A percentile compares a stretch with the other conserved stretches of the same genome.
phyloP scores from a whole-genome alignment of 768 basidiomycete species.

The Russula compacta region DNA sequence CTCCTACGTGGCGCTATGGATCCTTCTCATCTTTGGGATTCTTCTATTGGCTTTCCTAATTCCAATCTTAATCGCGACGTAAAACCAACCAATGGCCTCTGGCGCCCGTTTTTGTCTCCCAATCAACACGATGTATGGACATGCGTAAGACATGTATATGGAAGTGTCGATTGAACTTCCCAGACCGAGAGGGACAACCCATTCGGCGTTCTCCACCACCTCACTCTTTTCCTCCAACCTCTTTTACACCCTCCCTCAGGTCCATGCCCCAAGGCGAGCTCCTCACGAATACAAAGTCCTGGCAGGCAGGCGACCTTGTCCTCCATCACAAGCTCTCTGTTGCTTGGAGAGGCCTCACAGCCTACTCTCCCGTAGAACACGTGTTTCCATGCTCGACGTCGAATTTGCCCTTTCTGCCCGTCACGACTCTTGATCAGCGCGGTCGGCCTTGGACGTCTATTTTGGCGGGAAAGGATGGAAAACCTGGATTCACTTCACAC shows the following conservation, averaged over 20 bases:
- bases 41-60: neutral
- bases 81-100: neutral
- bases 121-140: neutral
- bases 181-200: neutral
- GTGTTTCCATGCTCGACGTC: slow-evolving; percentile 3
- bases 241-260: neutral
- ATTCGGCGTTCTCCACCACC: neutral
- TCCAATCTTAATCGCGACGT: neutral
- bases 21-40: neutral
- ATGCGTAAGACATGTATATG: slow-evolving; percentile 3
- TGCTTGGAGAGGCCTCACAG: neutral
- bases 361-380: neutral
- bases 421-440: slow-evolving; percentile 42
- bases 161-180: neutral
- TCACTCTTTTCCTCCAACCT: neutral
- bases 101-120: neutral
- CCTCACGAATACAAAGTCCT: neutral
- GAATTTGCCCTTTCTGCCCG: slow-evolving; percentile 36
- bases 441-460: slow-evolving; percentile 55
- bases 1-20: neutral
- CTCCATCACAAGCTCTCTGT: slow-evolving; percentile 1
- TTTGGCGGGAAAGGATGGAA: slow-evolving; percentile 36
- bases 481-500: slow-evolving; percentile 37
- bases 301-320: neutral
- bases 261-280: neutral